phyloP scores from a whole-genome alignment of 2,329 filamentous ascomycete genomes.

The Aspergillus alliaceus region DNA sequence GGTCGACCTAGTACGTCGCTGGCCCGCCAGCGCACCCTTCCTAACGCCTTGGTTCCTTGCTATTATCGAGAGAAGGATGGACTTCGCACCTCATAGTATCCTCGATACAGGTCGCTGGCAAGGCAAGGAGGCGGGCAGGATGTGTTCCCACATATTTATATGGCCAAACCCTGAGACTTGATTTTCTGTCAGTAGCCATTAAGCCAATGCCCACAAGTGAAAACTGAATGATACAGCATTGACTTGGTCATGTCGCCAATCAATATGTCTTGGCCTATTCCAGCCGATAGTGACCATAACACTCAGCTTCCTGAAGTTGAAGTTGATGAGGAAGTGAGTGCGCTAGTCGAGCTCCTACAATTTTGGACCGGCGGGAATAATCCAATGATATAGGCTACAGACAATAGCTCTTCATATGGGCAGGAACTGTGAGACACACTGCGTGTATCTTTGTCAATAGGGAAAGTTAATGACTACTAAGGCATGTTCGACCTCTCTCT shows the following conservation, averaged over 20 bases:
- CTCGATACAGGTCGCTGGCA: too few species aligned
- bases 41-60: neutral
- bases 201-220: neutral
- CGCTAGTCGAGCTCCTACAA: neutral
- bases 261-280: neutral
- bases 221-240: neutral
- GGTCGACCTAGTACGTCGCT: too few species aligned
- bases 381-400: neutral
- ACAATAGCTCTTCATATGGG: neutral
- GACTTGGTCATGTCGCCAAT: neutral
- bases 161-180: neutral
- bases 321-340: neutral
- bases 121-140: neutral
- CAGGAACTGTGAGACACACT: neutral
- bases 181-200: neutral
- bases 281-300: neutral
- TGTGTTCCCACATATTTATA: neutral
- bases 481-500: neutral
- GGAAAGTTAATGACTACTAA: neutral
- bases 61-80: neutral
- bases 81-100: too few species aligned
- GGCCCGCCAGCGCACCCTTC: neutral
- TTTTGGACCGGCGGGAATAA: neutral
- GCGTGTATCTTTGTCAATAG: neutral
- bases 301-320: neutral